Conservation (phyloP, 2,329 filamentous ascomycete species). For the Apiospora hydei region DNA sequence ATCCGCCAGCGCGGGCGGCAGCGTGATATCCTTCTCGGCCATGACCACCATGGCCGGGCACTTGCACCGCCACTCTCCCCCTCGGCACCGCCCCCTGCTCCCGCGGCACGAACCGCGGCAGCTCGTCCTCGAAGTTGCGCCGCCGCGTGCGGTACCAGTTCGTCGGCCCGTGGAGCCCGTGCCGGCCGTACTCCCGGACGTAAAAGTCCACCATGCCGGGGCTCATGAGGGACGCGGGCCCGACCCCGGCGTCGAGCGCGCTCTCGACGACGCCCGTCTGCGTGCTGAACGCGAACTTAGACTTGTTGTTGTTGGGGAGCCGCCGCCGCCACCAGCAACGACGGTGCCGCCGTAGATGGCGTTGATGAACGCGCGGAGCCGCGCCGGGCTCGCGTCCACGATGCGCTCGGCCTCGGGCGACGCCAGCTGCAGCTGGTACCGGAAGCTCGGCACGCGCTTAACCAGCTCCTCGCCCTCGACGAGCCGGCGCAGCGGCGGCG, state of each 20-base stretch:
- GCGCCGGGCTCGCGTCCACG: slow-evolving; percentile 57
- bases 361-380: slow-evolving; percentile 74
- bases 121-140: slow-evolving; percentile 81
- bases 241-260: slow-evolving; percentile 61
- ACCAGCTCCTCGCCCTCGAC: slow-evolving; percentile 67
- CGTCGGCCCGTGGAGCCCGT: slow-evolving; percentile 79
- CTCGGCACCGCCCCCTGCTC: slow-evolving; percentile 57
- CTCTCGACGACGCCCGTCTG: slow-evolving; percentile 70
- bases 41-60: slow-evolving; percentile 78
- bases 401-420: slow-evolving; percentile 71
- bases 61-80: slow-evolving; percentile 60
- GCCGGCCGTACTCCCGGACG: slow-evolving; percentile 71
- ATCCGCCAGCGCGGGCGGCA: slow-evolving; percentile 74
- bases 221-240: slow-evolving; percentile 64
- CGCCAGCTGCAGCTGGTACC: slow-evolving; percentile 84
- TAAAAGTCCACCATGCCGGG: slow-evolving; percentile 81
- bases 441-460: slow-evolving; percentile 70
- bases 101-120: slow-evolving; percentile 58
- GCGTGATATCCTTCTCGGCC: slow-evolving; percentile 73
- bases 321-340: slow-evolving; percentile 51
- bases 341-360: slow-evolving; percentile 73
- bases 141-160: slow-evolving; percentile 86
- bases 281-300: slow-evolving; percentile 62
- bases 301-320: not conserved
- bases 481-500: slow-evolving; percentile 59